phyloP scores from a whole-genome alignment of 106 monocot species.

The Allium fistulosum region DNA sequence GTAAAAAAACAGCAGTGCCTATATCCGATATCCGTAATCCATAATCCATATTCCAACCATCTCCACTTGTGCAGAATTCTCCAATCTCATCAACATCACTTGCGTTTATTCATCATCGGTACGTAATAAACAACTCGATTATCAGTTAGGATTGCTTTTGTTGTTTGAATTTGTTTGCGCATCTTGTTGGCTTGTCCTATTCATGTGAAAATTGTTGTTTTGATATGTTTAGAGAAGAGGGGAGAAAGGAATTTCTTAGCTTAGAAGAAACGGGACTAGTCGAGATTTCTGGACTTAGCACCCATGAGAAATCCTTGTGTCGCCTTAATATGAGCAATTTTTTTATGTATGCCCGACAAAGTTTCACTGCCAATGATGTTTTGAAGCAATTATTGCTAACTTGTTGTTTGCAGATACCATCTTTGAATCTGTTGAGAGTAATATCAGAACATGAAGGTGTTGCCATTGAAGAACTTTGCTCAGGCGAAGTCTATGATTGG shows the following conservation, averaged over 20 bases:
- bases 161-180: too few species aligned
- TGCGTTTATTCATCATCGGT: too few species aligned
- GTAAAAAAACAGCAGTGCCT: too few species aligned
- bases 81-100: too few species aligned
- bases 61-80: too few species aligned
- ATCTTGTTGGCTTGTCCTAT: too few species aligned
- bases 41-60: too few species aligned
- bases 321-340: slow-evolving; percentile 45
- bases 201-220: too few species aligned
- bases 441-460: slow-evolving; percentile 81
- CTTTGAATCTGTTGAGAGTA: slow-evolving; percentile 75
- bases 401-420: slow-evolving; percentile 56
- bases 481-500: slow-evolving; percentile 73
- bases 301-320: slow-evolving; percentile 74
- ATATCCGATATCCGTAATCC: too few species aligned
- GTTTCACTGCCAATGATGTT: too few species aligned
- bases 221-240: background rate
- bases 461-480: slow-evolving; percentile 70
- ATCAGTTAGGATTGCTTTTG: too few species aligned
- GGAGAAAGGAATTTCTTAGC: slow-evolving; percentile 54
- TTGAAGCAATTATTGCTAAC: background rate
- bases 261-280: slow-evolving; percentile 75
- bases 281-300: slow-evolving; percentile 84
- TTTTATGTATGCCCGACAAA: background rate
- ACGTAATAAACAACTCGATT: too few species aligned